Evolutionary conservation across 1,139 yeast species (phyloP).

Genomic region (Blastobotrys capitulatus): DNA sequence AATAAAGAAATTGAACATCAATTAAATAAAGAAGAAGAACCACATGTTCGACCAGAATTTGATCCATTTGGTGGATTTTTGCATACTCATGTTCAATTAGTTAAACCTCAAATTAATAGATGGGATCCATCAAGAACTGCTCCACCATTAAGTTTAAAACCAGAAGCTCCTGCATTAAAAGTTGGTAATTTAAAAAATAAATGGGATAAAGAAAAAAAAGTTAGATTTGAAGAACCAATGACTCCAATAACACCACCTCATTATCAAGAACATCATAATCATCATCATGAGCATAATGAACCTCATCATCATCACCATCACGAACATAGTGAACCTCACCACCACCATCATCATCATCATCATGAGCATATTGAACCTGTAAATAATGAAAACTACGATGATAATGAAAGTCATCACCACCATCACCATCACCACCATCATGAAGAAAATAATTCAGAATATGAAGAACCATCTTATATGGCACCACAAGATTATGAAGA

Average conservation of each 20-base stretch:
- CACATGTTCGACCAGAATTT: constrained; percentile 17
- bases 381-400: not conserved
- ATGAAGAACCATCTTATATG: not conserved
- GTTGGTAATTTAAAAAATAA: constrained; percentile 23
- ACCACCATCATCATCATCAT: constrained; percentile 2
- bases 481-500: not conserved
- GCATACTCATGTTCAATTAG: constrained; percentile 16
- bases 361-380: not conserved
- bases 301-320: not conserved
- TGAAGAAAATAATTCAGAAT: not conserved
- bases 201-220: constrained; percentile 23
- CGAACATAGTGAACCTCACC: not conserved
- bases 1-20: not conserved
- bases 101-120: constrained; percentile 28
- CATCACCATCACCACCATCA: not conserved
- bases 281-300: constrained; percentile 1
- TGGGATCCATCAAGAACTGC: constrained; percentile 42
- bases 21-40: not conserved
- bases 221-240: not conserved
- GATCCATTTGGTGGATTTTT: constrained; percentile 15
- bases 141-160: constrained; percentile 38
- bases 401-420: not conserved
- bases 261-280: not conserved
- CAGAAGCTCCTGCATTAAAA: constrained; percentile 37
- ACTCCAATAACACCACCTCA: not conserved